Percentiles rank a stretch among this genome's conserved stretches.
phyloP scores from a whole-genome alignment of 768 basidiomycete species.

The Calocybe cyanea region DNA sequence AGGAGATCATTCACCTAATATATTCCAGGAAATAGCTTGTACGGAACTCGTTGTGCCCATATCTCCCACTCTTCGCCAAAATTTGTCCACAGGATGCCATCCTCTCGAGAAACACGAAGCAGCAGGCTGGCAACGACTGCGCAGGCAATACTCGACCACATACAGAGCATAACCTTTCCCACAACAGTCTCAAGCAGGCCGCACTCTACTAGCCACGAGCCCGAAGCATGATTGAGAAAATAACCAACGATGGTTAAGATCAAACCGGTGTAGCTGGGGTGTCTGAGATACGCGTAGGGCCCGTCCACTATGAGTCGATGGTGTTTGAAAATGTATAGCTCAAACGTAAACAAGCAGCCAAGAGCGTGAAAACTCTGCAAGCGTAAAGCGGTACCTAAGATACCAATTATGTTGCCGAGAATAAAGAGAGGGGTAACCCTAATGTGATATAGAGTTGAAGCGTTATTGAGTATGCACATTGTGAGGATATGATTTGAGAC shows the following conservation, averaged over 20 bases:
- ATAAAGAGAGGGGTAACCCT: constrained; percentile 25
- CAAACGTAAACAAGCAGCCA: constrained; percentile 35
- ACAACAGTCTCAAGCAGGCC: constrained; percentile 21
- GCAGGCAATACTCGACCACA: constrained; percentile 23
- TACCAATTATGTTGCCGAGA: constrained; percentile 25
- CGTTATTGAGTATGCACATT: constrained; percentile 11
- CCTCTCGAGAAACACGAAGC: constrained; percentile 30
- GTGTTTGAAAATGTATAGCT: constrained; percentile 29
- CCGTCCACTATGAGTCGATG: constrained; percentile 31
- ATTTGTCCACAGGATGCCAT: constrained; percentile 24
- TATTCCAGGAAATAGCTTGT: constrained; percentile 29
- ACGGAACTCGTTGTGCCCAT: constrained; percentile 28
- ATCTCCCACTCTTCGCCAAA: constrained; percentile 25
- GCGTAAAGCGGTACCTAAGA: constrained; percentile 30
- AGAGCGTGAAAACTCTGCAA: constrained; percentile 31
- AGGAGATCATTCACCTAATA: constrained; percentile 20
- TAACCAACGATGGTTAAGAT: constrained; percentile 27
- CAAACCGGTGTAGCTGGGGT: constrained; percentile 36
- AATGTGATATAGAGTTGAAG: constrained; percentile 13
- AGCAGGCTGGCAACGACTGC: constrained; percentile 24
- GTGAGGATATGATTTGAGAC: constrained; percentile 18
- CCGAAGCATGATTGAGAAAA: constrained; percentile 20
- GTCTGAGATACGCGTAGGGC: constrained; percentile 33
- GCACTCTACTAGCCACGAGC: constrained; percentile 32
- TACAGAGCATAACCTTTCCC: constrained; percentile 13